Base-by-base conservation (phyloP, 768 basidiomycete genomes). In the Serendipita indica region DNA sequence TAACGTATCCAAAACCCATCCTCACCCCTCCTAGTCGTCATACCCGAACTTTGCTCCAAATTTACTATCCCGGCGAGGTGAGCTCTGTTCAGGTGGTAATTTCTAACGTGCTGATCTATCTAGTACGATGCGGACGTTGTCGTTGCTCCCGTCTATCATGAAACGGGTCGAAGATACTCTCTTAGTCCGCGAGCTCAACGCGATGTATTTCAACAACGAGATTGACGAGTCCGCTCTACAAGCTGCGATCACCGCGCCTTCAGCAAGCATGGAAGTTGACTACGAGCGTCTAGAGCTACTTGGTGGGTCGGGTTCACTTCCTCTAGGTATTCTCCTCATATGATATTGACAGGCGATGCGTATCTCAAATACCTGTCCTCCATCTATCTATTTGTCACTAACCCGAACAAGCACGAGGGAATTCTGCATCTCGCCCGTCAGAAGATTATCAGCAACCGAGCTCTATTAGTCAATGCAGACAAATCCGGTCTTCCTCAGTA, bases 231-330 rank as follows among this genome's bases (percentile, higher is more conserved):
- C 76, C 28, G 72, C 79, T 22, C 71, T 92, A 37, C 75, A 81
- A 49, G 72, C 75, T 35, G 86, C 90, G 7, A 72, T 89, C 37
- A 82, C 81, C 61, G 72, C 87, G 0, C 83, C 85, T 5, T 81
- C 86, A 6, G 81, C 81, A 33, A 77, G 78, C 30, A 74, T 78
- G 46, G 86, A 85, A 63, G 75, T 76, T 60, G 78, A 92, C 70
- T 92, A 92, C 68, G 87, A 93, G 70, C 80, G 89, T 33, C 71
- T 90, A 45, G 90, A 91, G 67, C 74, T 90, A 54, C 75, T 91
- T 14, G 89, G 88, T 89, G 64, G 60, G 72, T 57, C 58, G 32
- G n/a, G 49, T 5, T 39, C 14, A n/a, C 39, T 59, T 33, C n/a
- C 57, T 33, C 22, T 61, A n/a, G 28, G 39, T 57, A 12, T 37